Evolutionary conservation across 1,284 basidiomycete species (phyloP).

Genomic region (Phenoliferia sp.): DNA sequence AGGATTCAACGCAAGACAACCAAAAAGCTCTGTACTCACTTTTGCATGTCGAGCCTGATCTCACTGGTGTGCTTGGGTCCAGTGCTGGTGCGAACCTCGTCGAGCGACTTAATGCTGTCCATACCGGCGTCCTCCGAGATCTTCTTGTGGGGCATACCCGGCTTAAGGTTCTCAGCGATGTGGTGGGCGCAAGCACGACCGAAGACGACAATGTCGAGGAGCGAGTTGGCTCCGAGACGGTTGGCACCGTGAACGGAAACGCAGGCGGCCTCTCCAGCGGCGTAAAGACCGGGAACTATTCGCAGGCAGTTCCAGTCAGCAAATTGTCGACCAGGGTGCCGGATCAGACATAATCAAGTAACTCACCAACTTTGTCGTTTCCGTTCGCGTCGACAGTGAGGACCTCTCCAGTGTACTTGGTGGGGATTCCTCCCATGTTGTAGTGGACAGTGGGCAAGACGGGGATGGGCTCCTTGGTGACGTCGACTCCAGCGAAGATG

Average conservation of each 20-base stretch:
- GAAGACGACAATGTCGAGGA: constrained; percentile 98
- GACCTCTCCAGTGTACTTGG: constrained; percentile 96
- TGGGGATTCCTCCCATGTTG: constrained; percentile 98
- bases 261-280: constrained; percentile 97
- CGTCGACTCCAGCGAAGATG: constrained; percentile 98
- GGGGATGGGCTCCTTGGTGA: constrained; percentile 98
- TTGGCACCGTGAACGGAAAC: constrained; percentile 99
- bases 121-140: constrained; percentile 85
- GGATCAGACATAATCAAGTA: not conserved
- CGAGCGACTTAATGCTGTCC: constrained; percentile 79
- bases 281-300: constrained; percentile 97
- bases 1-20: not conserved
- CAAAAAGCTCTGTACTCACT: constrained; percentile 75
- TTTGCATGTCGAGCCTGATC: constrained; percentile 94
- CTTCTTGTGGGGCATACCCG: constrained; percentile 85
- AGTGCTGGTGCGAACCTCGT: constrained; percentile 74
- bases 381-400: constrained; percentile 79
- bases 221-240: constrained; percentile 97
- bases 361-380: constrained; percentile 85
- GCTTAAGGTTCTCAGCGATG: constrained; percentile 84
- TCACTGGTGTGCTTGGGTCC: constrained; percentile 83
- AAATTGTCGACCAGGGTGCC: not conserved
- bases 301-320: too few relatives aligned
- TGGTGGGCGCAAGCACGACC: constrained; percentile 98
- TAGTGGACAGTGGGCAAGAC: constrained; percentile 73